Evolutionary conservation across 306 rosid species (phyloP).

Genomic region (Heteromeles arbutifolia): DNA sequence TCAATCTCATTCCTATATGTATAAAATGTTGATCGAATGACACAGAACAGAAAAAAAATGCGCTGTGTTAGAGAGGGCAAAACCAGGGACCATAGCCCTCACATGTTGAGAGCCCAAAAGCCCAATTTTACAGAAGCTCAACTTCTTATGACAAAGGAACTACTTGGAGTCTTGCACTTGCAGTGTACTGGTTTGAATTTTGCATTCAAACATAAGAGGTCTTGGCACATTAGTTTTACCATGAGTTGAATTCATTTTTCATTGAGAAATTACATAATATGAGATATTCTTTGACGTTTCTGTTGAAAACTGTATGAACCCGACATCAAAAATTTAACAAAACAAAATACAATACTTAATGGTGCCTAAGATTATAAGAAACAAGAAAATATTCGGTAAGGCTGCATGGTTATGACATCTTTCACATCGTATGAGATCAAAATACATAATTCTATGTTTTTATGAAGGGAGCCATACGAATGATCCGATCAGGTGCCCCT

Average conservation of each 20-base stretch:
- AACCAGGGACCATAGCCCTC: neutral
- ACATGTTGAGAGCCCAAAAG: neutral
- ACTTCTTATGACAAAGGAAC: neutral
- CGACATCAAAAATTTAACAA: too few relatives aligned
- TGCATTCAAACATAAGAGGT: neutral
- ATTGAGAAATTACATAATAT: neutral
- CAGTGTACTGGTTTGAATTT: neutral
- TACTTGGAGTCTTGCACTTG: too few relatives aligned
- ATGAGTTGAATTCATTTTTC: neutral
- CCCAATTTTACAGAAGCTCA: neutral
- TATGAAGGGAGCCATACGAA: rapidly evolving
- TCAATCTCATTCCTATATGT: too few relatives aligned
- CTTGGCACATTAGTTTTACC: neutral
- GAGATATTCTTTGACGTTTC: too few relatives aligned
- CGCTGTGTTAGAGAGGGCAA: neutral
- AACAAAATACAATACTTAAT: too few relatives aligned
- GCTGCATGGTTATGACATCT: neutral
- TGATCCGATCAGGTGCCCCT: neutral
- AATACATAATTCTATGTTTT: neutral
- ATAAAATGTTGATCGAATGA: neutral
- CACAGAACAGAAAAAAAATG: neutral
- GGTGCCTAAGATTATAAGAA: neutral
- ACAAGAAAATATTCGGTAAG: neutral
- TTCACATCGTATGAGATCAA: neutral
- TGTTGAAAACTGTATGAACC: too few relatives aligned